Base-by-base conservation (phyloP, 305 asterid genomes). In the Euphrasia arctica region DNA sequence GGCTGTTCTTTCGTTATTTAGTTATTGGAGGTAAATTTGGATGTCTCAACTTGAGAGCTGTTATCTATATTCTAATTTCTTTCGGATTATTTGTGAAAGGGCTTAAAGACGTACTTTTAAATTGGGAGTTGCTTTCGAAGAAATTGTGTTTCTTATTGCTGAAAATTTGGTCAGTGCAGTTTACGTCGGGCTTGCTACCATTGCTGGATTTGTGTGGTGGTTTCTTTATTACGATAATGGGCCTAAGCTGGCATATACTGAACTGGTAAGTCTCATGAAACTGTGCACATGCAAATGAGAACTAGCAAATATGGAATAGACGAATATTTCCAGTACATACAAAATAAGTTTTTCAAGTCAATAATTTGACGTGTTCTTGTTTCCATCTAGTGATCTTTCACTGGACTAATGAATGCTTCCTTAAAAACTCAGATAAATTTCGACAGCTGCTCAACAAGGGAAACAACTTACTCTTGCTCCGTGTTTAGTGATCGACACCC, bases 131-230 rank as follows among this genome's bases (percentile, higher is more conserved):
- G 50, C 70, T 71, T 64, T 64, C 13, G 50, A 41, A 42, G 66
- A 15, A 34, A 47, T 9, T 27, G 41, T 5, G 48, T 56, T 62
- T 41, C 32, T 75, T 64, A 52, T 68, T 62, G 47, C 70, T 77
- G 67, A 32, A 60, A 58, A 1, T 68, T 64, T 61, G 54, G 63
- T 68, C 75, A 65, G 61, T 78, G 87, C 95, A 93, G 99, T 85
- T 70, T 93, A 93, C 62, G 99, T 93, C 58, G 99, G 99, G 72
- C 89, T 93, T 73, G 97, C 97, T 63, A 93, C 99, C 63, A 79
- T 93, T 75, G 97, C 95, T 66, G 99, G 99, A 67, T 93, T 88
- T 73, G 92, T 93, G 67, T 93, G 99, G 99, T 93, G 99, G 97
- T 93, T 86, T 76, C 79, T 90, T 67, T 93, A 83, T 73, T 85